Evolutionary conservation across 768 basidiomycete genomes (phyloP).

Genomic region (Gelatoporia subvermispora): DNA sequence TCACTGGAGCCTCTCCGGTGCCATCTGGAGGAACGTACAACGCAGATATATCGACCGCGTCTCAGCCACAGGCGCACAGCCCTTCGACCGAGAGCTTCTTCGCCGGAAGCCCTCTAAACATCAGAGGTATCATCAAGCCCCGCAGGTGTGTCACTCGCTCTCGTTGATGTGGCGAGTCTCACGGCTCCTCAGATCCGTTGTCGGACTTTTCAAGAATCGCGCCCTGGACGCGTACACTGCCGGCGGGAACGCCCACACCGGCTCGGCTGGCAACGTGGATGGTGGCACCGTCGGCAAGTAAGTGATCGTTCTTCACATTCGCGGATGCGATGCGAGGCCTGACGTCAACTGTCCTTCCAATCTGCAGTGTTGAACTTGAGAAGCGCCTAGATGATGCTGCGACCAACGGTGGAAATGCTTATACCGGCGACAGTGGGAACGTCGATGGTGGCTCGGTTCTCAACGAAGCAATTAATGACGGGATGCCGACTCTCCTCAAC

Average conservation of each 20-base stretch:
- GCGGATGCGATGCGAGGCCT: not conserved
- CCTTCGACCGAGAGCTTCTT: not conserved
- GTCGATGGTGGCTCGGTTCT: conserved; percentile 19
- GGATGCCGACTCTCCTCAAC: conserved; percentile 24
- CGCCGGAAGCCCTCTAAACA: not conserved
- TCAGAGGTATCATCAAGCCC: too few relatives aligned
- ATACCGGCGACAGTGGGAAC: conserved; percentile 18
- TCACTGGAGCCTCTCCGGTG: conserved; percentile 13
- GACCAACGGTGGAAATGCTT: conserved; percentile 24
- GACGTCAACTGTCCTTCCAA: not conserved
- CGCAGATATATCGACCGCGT: conserved; percentile 10
- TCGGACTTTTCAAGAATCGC: not conserved
- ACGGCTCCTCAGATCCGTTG: too few relatives aligned
- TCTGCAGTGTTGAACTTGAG: not conserved
- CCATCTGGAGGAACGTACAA: conserved; percentile 8
- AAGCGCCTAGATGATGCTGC: conserved; percentile 18
- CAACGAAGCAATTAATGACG: conserved; percentile 18
- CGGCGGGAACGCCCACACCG: conserved; percentile 19
- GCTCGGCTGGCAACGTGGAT: conserved; percentile 7
- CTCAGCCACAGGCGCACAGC: not conserved
- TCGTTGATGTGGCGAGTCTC: too few relatives aligned
- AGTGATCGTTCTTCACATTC: not conserved
- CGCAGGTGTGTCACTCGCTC: too few relatives aligned
- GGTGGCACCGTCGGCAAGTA: conserved; percentile 4
- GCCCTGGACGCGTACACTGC: conserved; percentile 13